Percentiles rank a stretch among this genome's conserved stretches.
phyloP scores from a whole-genome alignment of 2,329 filamentous ascomycete species.

The Tolypocladium pustulatum region DNA sequence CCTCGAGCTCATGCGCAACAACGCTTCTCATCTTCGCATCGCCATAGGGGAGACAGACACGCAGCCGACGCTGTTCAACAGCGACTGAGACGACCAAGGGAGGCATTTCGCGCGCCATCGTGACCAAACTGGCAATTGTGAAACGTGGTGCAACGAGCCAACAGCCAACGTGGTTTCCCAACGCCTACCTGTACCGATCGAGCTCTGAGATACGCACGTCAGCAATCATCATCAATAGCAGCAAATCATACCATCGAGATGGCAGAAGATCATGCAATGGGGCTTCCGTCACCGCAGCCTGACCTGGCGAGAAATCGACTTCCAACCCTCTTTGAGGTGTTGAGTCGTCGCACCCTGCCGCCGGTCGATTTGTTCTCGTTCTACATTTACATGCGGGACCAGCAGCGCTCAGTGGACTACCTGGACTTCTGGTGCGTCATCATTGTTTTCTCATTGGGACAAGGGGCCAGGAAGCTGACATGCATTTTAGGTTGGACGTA shows the following conservation, averaged over 20 bases:
- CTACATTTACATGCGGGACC: constrained; percentile 99
- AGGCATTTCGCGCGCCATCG: not conserved
- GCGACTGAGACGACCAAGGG: not conserved
- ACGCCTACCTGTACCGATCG: not conserved
- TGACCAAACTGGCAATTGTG: constrained; percentile 7
- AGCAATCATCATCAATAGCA: not conserved
- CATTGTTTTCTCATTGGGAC: not conserved
- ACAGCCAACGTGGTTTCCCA: not conserved
- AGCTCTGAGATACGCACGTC: not conserved
- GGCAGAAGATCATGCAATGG: constrained; percentile 12
- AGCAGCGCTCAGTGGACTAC: constrained; percentile 95
- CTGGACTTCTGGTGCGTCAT: constrained; percentile 83
- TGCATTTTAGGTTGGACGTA: constrained; percentile 78
- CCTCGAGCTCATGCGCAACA: constrained; percentile 9
- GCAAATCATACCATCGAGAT: constrained; percentile 5
- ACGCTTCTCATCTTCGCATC: constrained; percentile 7
- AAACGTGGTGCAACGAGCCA: constrained; percentile 5
- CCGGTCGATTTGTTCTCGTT: constrained; percentile 97
- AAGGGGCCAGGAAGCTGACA: not conserved
- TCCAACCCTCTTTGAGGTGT: constrained; percentile 89
- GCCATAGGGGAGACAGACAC: not conserved
- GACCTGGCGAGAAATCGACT: constrained; percentile 68
- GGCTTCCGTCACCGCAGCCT: constrained; percentile 43
- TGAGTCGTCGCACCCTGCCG: constrained; percentile 86
- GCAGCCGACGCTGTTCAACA: not conserved